Percentiles rank a stretch among this genome's conserved stretches.
phyloP scores from a whole-genome alignment of 2,329 filamentous ascomycete species.

The Exophiala aquamarina region DNA sequence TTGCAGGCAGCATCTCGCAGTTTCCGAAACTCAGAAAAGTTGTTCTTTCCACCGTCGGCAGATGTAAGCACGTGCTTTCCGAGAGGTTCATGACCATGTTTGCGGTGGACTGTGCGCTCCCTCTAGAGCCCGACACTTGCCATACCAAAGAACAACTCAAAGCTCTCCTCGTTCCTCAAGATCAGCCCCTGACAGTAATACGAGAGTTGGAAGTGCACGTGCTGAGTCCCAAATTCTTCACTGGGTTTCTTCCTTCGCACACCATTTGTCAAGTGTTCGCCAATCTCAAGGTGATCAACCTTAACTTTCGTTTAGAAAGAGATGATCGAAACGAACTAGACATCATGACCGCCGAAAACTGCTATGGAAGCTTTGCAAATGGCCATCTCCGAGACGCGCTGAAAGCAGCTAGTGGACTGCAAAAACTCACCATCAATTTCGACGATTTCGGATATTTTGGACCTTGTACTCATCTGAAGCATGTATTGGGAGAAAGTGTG shows the following conservation, averaged over 20 bases:
- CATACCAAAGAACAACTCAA: slow-evolving; percentile 25
- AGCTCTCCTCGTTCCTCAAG: slow-evolving; percentile 21
- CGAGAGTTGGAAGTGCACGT: slow-evolving; percentile 18
- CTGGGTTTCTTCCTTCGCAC: slow-evolving; percentile 12
- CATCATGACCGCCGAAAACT: slow-evolving; percentile 11
- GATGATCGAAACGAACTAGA: slow-evolving; percentile 15
- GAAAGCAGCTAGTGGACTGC: slow-evolving; percentile 11
- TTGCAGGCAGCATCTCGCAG: slow-evolving; percentile 14
- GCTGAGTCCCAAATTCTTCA: slow-evolving; percentile 27
- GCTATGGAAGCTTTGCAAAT: slow-evolving; percentile 21
- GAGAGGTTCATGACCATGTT: slow-evolving; percentile 24
- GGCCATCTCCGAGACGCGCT: slow-evolving; percentile 20
- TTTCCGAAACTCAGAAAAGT: slow-evolving; percentile 25
- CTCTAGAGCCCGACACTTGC: slow-evolving; percentile 20
- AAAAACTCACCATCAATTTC: slow-evolving; percentile 26
- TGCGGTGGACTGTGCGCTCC: slow-evolving; percentile 23
- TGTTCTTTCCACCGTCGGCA: slow-evolving; percentile 21
- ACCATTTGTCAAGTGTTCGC: slow-evolving; percentile 17
- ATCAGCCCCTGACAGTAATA: slow-evolving; percentile 13
- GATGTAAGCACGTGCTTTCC: slow-evolving; percentile 25
- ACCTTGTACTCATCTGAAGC: slow-evolving; percentile 11
- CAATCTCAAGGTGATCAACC: slow-evolving; percentile 19
- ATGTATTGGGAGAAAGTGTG: slow-evolving; percentile 14
- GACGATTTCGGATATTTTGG: slow-evolving; percentile 23
- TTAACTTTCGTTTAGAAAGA: slow-evolving; percentile 23